Conservation (phyloP, 31 red algal genomes). For the Odonthalia washingtoniensis region DNA sequence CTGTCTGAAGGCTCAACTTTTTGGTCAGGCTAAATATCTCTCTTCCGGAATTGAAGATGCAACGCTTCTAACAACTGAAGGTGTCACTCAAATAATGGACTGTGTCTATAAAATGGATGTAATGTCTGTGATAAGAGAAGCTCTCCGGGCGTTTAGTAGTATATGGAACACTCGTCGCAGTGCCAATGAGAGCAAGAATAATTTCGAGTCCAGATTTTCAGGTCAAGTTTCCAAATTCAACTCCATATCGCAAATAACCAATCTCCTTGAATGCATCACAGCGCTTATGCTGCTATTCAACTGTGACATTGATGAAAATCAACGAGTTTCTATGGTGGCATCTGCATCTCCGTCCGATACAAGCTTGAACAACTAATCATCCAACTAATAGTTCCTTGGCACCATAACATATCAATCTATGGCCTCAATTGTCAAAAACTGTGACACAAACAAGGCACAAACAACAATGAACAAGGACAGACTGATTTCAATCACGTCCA, state of each 20-base stretch:
- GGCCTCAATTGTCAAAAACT: too few species aligned
- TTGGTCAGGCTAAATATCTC: not conserved
- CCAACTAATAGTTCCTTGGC: not conserved
- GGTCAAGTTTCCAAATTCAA: not conserved
- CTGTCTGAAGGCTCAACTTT: not conserved
- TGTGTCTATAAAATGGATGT: not conserved
- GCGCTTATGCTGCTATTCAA: slow-evolving; percentile 19
- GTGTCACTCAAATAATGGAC: not conserved
- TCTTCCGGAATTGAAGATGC: slow-evolving; percentile 7
- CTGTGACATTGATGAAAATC: not conserved
- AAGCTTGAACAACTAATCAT: not conserved
- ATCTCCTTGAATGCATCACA: slow-evolving; percentile 6
- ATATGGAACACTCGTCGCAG: not conserved
- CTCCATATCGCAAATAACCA: not conserved
- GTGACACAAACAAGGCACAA: too few species aligned
- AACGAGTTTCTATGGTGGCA: not conserved
- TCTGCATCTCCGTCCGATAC: not conserved
- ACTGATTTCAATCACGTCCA: too few species aligned
- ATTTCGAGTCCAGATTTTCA: not conserved
- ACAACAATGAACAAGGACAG: too few species aligned
- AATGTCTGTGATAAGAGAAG: not conserved
- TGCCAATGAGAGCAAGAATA: not conserved
- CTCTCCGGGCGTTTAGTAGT: not conserved
- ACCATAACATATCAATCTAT: not conserved
- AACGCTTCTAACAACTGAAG: not conserved